Evolutionary conservation across 441 rosid genomes (phyloP).

Genomic region (Erodium chrysanthum): DNA sequence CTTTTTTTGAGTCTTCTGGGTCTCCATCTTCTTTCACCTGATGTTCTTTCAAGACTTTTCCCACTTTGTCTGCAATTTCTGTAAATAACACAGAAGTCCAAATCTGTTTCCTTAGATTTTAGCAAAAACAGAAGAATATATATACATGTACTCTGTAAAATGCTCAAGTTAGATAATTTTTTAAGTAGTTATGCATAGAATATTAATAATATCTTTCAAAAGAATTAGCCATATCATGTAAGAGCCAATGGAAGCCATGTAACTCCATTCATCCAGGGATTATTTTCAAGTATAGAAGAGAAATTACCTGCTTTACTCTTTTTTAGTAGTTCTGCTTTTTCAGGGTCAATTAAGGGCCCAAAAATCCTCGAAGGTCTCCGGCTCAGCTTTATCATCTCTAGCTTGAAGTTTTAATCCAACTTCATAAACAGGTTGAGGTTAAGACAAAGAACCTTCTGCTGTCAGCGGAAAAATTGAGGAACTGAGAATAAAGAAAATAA

Average conservation of each 20-base stretch:
- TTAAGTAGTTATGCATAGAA: too few species aligned
- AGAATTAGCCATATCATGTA: too few species aligned
- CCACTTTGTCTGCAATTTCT: constrained; percentile 1
- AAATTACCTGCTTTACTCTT: neutral
- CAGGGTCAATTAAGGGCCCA: neutral
- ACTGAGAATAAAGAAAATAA: neutral
- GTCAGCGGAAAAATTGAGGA: neutral
- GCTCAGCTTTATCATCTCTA: neutral
- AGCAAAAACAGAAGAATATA: neutral
- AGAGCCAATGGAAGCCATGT: too few species aligned
- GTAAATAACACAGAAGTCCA: neutral
- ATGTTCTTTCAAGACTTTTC: neutral
- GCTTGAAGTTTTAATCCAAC: neutral
- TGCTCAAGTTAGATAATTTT: neutral
- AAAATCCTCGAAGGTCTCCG: neutral
- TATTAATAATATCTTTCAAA: too few species aligned
- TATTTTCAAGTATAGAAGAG: neutral
- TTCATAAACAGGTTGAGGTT: neutral
- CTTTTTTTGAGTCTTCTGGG: neutral
- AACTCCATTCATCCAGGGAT: neutral
- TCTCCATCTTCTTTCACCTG: neutral
- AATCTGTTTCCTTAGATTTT: neutral
- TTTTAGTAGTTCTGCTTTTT: neutral
- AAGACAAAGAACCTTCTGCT: neutral
- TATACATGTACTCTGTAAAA: neutral